Conservation (phyloP, 164 flowering plant species). For the Piper betle region DNA sequence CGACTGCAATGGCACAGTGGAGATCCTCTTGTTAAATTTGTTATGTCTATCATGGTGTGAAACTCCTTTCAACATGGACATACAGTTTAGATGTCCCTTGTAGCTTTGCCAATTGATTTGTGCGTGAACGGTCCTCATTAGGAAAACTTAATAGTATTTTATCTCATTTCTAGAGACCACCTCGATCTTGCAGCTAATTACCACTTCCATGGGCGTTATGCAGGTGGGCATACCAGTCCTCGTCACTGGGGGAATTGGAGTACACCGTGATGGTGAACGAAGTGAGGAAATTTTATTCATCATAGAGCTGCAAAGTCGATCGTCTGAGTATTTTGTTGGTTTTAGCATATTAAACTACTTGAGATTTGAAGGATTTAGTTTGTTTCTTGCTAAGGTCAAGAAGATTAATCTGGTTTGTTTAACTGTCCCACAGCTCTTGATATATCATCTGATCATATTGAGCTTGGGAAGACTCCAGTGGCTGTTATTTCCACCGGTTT, state of each 20-base stretch:
- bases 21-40: too few relatives aligned
- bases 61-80: too few relatives aligned
- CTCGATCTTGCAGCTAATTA: background rate
- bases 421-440: constrained; percentile 61
- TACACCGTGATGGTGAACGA: constrained; percentile 78
- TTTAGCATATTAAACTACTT: too few relatives aligned
- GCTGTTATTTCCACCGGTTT: constrained; percentile 91
- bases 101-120: too few relatives aligned
- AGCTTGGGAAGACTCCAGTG: constrained; percentile 88
- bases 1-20: too few relatives aligned
- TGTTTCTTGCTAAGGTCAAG: too few relatives aligned
- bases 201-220: constrained; percentile 5
- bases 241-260: constrained; percentile 96
- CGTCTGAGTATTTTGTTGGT: too few relatives aligned
- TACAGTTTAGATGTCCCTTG: too few relatives aligned
- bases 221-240: constrained; percentile 90
- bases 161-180: background rate
- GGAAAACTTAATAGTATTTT: background rate
- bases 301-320: background rate
- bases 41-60: too few relatives aligned
- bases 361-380: too few relatives aligned
- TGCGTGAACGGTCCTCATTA: background rate
- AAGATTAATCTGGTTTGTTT: constrained; percentile 1
- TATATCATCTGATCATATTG: constrained; percentile 91
- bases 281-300: constrained; percentile 45